Conservation (phyloP, 2,329 filamentous ascomycete genomes). For the Lecanicillium sp. region DNA sequence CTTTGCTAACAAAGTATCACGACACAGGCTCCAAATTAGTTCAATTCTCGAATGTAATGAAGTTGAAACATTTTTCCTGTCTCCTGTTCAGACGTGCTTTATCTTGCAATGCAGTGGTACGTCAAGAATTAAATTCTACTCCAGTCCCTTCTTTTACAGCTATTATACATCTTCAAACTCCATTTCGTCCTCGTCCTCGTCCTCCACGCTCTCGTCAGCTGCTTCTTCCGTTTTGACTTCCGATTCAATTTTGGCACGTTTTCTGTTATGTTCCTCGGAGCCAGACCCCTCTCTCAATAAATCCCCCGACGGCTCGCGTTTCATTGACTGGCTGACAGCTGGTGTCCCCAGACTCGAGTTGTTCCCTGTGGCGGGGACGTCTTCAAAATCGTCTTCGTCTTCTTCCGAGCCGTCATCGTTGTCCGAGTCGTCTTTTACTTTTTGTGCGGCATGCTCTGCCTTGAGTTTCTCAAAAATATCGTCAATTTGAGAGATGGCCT, state of each 20-base stretch:
- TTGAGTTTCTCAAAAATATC: conserved; percentile 63
- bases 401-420: conserved; percentile 34
- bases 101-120: too few species aligned
- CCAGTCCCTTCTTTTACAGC: not conserved
- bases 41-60: too few species aligned
- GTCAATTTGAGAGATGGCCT: conserved; percentile 54
- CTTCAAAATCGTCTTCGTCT: conserved; percentile 44
- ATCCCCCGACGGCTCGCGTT: conserved; percentile 28
- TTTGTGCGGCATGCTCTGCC: conserved; percentile 49
- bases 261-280: conserved; percentile 43
- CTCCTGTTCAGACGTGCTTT: too few species aligned
- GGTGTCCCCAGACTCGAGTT: conserved; percentile 29
- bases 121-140: too few species aligned
- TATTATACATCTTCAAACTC: conserved; percentile 53
- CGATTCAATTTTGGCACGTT: conserved; percentile 55
- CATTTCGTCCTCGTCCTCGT: conserved; percentile 48
- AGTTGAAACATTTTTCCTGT: too few species aligned
- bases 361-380: conserved; percentile 37
- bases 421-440: conserved; percentile 26
- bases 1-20: too few species aligned
- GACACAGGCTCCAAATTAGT: too few species aligned
- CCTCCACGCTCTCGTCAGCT: conserved; percentile 38
- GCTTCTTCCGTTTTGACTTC: conserved; percentile 41
- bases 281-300: conserved; percentile 22
- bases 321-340: conserved; percentile 22